Base-by-base conservation (phyloP, 257 asterid species). In the Nicotiana undulata region DNA sequence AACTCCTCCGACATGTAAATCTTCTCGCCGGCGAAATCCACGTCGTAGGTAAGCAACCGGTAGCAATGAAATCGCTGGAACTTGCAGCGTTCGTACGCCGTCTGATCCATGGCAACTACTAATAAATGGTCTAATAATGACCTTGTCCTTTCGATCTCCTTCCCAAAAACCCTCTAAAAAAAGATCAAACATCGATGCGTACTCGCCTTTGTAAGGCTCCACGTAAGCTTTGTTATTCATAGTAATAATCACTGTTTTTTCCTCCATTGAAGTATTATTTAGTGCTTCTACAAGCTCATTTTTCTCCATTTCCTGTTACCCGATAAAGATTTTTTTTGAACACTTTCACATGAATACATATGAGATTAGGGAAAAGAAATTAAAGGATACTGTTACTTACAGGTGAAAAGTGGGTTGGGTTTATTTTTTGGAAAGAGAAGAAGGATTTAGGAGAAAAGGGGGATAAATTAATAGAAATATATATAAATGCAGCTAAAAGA, bases 111-210 rank as follows among this genome's bases (percentile, higher is more conserved):
- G 1, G 98, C 77, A 12, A 93, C 98, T 7, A 94, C 89, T 55
- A 94, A 56, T 61, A 91, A 24, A 29, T 88, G 86, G 10, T 86
- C 85, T 40, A 94, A 60, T 77, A 94, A 86, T 13, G 75, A 16
- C 76, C 87, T 75, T 0, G 94, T 91, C 9, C 37, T 84, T 68
- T 90, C 94, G n/a, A n/a, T n/a, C n/a, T 18, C 98, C 97, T 6
- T 82, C 88, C 97, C 97, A 89, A 86, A 94, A 93, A 0, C 93
- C 92, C 84, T 93, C 97, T 0, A 94, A 90, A 75, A 94, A 94
- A 11, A 94, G 82, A 86, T 94, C 97, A 3, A 94, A 80, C 94
- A 90, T 94, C 3, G 97, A 68, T 1, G 94, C 93, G 10, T 84
- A 86, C 63, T 83, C 87, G 55, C 81, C 78, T 4, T 81, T 80